phyloP scores from a whole-genome alignment of 1,284 basidiomycete genomes.

The Rhodofomes roseus region DNA sequence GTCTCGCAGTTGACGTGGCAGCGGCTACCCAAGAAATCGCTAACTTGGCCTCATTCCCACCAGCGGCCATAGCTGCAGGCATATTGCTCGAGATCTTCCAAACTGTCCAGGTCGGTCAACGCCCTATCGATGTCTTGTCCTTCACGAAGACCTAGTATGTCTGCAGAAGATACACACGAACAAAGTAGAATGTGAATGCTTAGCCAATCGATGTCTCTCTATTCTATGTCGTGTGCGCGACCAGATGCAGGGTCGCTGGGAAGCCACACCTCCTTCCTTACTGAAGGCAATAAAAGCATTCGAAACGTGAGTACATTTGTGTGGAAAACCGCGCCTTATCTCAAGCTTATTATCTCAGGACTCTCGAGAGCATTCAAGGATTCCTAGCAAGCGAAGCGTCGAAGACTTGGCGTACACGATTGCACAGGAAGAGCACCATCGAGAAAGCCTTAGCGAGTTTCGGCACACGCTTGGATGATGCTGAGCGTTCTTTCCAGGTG shows the following conservation, averaged over 20 bases:
- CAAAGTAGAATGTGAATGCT: constrained; percentile 37
- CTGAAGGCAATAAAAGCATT: constrained; percentile 42
- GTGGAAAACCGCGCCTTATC: not conserved
- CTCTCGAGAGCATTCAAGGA: constrained; percentile 34
- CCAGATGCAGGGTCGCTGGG: constrained; percentile 45
- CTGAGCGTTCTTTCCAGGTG: constrained; percentile 46
- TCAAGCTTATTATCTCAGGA: constrained; percentile 21
- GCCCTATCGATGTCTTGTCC: constrained; percentile 4
- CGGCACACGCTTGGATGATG: constrained; percentile 37
- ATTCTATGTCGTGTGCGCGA: constrained; percentile 42
- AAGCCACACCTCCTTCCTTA: constrained; percentile 39
- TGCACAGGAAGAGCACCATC: constrained; percentile 38
- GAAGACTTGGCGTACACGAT: constrained; percentile 38
- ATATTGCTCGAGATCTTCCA: constrained; percentile 42
- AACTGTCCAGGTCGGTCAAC: constrained; percentile 40
- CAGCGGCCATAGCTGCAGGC: constrained; percentile 38
- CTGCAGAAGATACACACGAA: constrained; percentile 33
- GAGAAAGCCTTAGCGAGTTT: constrained; percentile 34
- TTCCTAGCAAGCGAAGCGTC: constrained; percentile 38
- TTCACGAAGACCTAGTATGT: not conserved
- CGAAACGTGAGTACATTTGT: constrained; percentile 31
- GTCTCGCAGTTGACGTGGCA: constrained; percentile 16
- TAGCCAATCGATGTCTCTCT: constrained; percentile 42
- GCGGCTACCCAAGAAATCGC: constrained; percentile 21
- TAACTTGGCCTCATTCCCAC: constrained; percentile 37